Base-by-base conservation (phyloP, 768 basidiomycete genomes). In the Leucosporidium creatinivorum region DNA sequence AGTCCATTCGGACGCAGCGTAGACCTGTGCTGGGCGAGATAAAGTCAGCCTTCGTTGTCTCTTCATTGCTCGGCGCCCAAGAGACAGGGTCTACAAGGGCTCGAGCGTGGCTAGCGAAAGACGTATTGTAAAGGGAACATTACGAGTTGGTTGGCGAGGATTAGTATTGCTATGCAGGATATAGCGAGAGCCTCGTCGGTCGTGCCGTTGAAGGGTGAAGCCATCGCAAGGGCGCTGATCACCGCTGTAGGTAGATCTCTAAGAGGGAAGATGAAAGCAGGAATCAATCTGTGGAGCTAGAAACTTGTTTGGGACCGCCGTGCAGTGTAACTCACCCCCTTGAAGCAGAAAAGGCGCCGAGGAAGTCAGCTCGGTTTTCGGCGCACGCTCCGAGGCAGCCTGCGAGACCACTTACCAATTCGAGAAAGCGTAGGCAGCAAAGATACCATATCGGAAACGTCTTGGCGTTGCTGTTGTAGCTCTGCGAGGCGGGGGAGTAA, bases 381-480 rank as follows among this genome's bases (percentile, higher is more conserved):
- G n/a, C n/a, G n/a, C n/a, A n/a, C n/a, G 19, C 1, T n/a, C 12
- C 12, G 33, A 17, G 39, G 4, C 19, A n/a, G 4, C 4, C 30
- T 26, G 28, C 13, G 28, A 48, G 23, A 10, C 19, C 31, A 9
- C 30, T 47, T 5, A 87, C 55, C 82, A 82, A 72, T 89, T 89
- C 13, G 80, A 82, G 84, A 84, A 89, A 4, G 82, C 84, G 49
- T 87, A 88, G 0, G 87, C 87, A 4, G 84, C 83, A 0, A 89
- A 73, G 28, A 89, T 81, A 0, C 88, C 89, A 73, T 85, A 84
- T 57, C 88, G 80, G 74, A 89, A 89, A 31, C 86, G 82, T 73
- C 88, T 86, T 1, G 89, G 89, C 3, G 89, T 87, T 84, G 87
- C 89, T 73, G 87, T 89, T 59, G 87, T 72, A 68, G 83, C 82